Conservation (phyloP, 495 filamentous ascomycete species). For the Cercophora scortea region DNA sequence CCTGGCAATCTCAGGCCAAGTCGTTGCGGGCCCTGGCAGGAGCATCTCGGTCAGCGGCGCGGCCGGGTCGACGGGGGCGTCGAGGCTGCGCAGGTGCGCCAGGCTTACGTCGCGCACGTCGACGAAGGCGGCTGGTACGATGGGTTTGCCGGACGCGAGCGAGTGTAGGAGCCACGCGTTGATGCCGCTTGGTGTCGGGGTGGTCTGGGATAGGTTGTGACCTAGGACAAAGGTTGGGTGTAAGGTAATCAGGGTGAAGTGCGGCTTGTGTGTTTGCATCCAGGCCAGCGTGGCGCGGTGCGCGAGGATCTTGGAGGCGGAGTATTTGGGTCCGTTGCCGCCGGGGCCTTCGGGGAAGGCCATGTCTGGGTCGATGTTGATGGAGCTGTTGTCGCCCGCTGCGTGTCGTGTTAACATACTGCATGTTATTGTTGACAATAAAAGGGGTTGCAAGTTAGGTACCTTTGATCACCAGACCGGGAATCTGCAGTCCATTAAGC, state of each 20-base stretch:
- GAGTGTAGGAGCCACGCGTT: constrained; percentile 13
- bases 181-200: neutral
- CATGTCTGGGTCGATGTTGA: constrained; percentile 4
- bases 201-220: constrained; percentile 2
- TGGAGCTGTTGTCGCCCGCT: constrained; percentile 4
- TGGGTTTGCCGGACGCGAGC: constrained; percentile 19
- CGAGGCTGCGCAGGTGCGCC: constrained; percentile 25
- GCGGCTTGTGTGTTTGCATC: constrained; percentile 10
- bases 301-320: constrained; percentile 11
- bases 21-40: constrained; percentile 13
- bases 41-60: constrained; percentile 19
- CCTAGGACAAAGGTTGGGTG: constrained; percentile 17
- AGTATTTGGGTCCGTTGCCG: constrained; percentile 9
- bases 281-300: constrained; percentile 19
- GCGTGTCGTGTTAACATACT: neutral
- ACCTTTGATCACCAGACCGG: constrained; percentile 6
- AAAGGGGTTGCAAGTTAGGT: neutral
- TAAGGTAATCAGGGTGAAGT: constrained; percentile 17
- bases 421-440: neutral
- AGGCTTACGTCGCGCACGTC: constrained; percentile 36
- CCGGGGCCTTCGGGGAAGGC: constrained; percentile 4
- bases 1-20: constrained; percentile 21
- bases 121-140: constrained; percentile 15
- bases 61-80: constrained; percentile 10
- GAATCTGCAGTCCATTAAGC: neutral